phyloP scores from a whole-genome alignment of 345 rosid genomes.

The Eutrema heterophyllum region DNA sequence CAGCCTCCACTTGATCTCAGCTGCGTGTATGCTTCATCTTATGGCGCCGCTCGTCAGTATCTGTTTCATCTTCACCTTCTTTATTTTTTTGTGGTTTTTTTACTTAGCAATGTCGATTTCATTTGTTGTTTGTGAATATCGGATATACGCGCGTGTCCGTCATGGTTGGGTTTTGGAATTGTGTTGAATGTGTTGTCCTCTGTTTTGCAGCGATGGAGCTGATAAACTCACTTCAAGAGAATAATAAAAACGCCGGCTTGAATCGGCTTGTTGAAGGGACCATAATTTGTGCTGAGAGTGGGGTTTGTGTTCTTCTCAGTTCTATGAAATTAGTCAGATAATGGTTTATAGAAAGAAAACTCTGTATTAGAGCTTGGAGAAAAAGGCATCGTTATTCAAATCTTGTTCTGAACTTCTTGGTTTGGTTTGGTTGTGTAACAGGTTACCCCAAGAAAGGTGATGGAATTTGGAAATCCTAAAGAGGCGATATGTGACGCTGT shows the following conservation, averaged over 20 bases:
- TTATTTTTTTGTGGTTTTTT: too few species aligned
- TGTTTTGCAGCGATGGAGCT: conserved; percentile 50
- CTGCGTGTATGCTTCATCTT: conserved; percentile 53
- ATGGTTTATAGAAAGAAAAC: too few species aligned
- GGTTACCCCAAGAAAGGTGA: conserved; percentile 48
- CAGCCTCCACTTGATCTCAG: conserved; percentile 39
- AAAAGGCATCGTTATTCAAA: neutral
- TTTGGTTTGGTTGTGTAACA: conserved; percentile 16
- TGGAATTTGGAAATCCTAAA: conserved; percentile 55
- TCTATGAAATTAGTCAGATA: neutral
- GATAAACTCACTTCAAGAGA: conserved; percentile 43
- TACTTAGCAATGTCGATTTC: neutral
- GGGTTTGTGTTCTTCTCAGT: conserved; percentile 37
- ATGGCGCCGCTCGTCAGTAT: conserved; percentile 49
- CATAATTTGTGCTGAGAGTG: conserved; percentile 43
- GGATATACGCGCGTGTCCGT: neutral
- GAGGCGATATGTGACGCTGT: conserved; percentile 55
- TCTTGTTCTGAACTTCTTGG: neutral
- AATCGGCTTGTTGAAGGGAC: conserved; percentile 40
- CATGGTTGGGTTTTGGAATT: neutral
- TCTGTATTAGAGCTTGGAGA: neutral
- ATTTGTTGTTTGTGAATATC: neutral
- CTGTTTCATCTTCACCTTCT: neutral
- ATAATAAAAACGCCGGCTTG: conserved; percentile 37
- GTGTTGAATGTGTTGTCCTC: neutral